Evolutionary conservation across 2,329 filamentous ascomycete genomes (phyloP).

Genomic region (Furcasterigmium furcatum): DNA sequence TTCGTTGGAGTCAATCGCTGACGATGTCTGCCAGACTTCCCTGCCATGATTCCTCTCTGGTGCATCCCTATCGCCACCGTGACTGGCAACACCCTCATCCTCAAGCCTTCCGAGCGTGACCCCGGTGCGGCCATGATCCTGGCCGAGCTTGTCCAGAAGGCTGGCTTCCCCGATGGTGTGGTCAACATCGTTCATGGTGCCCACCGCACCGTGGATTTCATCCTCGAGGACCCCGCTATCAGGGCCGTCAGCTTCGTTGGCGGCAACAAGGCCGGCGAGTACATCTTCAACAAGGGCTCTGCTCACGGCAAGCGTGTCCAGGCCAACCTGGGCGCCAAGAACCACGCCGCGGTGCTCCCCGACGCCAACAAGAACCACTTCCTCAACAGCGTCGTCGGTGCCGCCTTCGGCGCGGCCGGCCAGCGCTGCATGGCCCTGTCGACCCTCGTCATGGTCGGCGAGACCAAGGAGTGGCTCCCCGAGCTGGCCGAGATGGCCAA

Average conservation of each 20-base stretch:
- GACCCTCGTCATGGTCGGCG: conserved; percentile 78
- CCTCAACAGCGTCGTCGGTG: conserved; percentile 78
- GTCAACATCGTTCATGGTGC: conserved; percentile 81
- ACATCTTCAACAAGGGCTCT: conserved; percentile 75
- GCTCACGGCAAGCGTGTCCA: conserved; percentile 87
- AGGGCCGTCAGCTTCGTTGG: conserved; percentile 87
- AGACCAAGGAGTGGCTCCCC: conserved; percentile 78
- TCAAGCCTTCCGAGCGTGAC: conserved; percentile 85
- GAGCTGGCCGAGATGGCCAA: conserved; percentile 77
- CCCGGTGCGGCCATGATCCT: conserved; percentile 84
- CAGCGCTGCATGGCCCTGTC: conserved; percentile 86
- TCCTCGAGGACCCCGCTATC: conserved; percentile 80
- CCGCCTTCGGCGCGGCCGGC: conserved; percentile 80
- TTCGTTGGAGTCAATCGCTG: conserved; percentile 6
- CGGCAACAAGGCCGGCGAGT: conserved; percentile 84
- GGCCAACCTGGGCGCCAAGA: conserved; percentile 85
- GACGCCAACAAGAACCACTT: conserved; percentile 91
- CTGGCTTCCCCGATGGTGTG: conserved; percentile 78
- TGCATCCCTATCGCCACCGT: conserved; percentile 82
- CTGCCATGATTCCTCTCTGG: conserved; percentile 92
- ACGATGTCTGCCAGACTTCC: conserved; percentile 61
- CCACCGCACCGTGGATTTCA: conserved; percentile 79
- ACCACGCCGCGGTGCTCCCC: conserved; percentile 79
- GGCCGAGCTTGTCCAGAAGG: conserved; percentile 74
- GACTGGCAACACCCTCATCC: conserved; percentile 77